Conservation (phyloP, 1,139 yeast species). For the Tardiomyces digboiensis region DNA sequence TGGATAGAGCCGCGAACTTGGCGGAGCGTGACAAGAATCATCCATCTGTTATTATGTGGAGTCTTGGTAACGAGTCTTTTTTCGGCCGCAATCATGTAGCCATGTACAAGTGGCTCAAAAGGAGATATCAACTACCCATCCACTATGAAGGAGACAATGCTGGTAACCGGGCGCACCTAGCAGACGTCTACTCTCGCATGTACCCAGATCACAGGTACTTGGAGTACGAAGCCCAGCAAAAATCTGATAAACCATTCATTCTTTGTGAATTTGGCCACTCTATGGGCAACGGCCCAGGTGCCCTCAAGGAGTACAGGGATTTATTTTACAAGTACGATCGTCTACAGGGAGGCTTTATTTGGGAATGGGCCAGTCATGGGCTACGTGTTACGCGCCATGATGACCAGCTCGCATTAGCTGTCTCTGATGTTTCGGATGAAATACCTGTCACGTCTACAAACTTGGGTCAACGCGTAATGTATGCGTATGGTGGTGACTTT, state of each 20-base stretch:
- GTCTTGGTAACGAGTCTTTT: conserved; percentile 31
- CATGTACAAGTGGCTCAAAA: conserved; percentile 23
- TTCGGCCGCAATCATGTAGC: conserved; percentile 26
- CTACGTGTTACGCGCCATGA: conserved; percentile 7
- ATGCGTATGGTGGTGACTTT: conserved; percentile 31
- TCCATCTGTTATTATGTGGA: conserved; percentile 30
- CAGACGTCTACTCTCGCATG: conserved; percentile 29
- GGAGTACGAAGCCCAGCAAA: conserved; percentile 15
- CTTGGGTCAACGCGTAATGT: conserved; percentile 8
- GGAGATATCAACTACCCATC: conserved; percentile 23
- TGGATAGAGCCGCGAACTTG: conserved; percentile 26
- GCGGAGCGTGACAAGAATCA: conserved; percentile 28
- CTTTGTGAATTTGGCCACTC: conserved; percentile 32
- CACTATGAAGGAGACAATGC: conserved; percentile 25
- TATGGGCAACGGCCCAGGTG: conserved; percentile 34
- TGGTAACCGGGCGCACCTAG: conserved; percentile 19
- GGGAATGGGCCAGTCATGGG: conserved; percentile 36
- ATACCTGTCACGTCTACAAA: conserved; percentile 10
- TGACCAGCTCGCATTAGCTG: not conserved
- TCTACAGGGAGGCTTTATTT: conserved; percentile 30
- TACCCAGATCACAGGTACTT: conserved; percentile 22
- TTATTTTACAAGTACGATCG: conserved; percentile 23
- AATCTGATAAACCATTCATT: conserved; percentile 23
- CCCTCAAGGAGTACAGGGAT: conserved; percentile 26
- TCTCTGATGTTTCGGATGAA: not conserved